phyloP scores from a whole-genome alignment of 176 grass and related monocot species.

The Secale cereale region DNA sequence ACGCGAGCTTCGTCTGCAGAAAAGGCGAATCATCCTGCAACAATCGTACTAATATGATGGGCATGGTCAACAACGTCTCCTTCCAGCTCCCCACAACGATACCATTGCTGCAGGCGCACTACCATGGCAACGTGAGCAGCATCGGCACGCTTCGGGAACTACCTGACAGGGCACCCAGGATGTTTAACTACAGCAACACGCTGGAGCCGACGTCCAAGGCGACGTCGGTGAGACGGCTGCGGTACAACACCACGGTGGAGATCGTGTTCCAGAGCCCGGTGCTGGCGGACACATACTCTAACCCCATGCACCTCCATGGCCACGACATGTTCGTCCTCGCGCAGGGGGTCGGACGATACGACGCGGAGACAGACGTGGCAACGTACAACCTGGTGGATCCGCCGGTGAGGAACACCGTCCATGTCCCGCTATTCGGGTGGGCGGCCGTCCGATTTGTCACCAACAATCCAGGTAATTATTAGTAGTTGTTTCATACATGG shows the following conservation, averaged over 20 bases:
- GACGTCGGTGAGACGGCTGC: too few species aligned
- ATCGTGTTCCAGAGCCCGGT: too few species aligned
- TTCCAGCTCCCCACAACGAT: too few species aligned
- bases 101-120: neutral
- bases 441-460: conserved; percentile 21
- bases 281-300: too few species aligned
- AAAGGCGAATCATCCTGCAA: neutral
- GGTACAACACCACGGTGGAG: too few species aligned
- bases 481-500: too few species aligned
- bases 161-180: neutral
- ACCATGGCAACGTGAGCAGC: neutral
- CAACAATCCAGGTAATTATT: conserved; percentile 32
- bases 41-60: neutral
- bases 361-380: conserved; percentile 10
- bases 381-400: conserved; percentile 33
- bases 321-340: too few species aligned
- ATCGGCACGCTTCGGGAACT: neutral
- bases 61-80: too few species aligned
- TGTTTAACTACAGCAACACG: neutral
- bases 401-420: neutral
- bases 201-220: neutral
- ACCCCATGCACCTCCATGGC: too few species aligned
- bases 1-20: neutral
- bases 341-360: conserved; percentile 13
- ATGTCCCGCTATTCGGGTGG: conserved; percentile 19